Percentiles rank a stretch among this genome's conserved stretches.
These are phyloP conservation scores for Trichoderma sp. DNA, from an alignment of 2,329 filamentous ascomycete genomes.

Conservation along the genomic window DNA sequence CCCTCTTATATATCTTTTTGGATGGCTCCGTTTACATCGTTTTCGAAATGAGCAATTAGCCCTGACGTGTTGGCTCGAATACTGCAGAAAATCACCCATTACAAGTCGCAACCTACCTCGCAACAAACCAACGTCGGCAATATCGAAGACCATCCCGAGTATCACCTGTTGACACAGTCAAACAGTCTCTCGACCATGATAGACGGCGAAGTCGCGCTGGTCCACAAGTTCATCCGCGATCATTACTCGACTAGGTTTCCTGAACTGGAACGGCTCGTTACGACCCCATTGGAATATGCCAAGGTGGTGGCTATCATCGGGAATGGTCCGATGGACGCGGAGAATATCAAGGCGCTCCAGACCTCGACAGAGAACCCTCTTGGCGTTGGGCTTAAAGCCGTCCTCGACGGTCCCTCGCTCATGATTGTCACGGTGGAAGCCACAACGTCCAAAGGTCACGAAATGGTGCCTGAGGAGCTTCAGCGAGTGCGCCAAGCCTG, in stretches of 20 bases:
- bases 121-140: conserved; percentile 72
- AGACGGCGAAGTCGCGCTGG: conserved; percentile 86
- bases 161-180: conserved; percentile 83
- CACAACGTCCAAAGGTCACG: conserved; percentile 81
- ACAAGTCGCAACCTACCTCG: conserved; percentile 69
- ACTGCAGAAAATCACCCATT: conserved; percentile 77
- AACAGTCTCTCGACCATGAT: conserved; percentile 91
- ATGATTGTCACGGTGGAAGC: conserved; percentile 98
- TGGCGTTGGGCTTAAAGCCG: conserved; percentile 72
- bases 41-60: conserved; percentile 52
- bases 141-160: conserved; percentile 90
- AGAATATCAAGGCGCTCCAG: conserved; percentile 79
- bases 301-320: conserved; percentile 92
- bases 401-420: conserved; percentile 85
- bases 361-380: conserved; percentile 78
- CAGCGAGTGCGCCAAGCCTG: conserved; percentile 76
- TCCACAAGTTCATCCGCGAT: conserved; percentile 96
- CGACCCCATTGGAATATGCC: conserved; percentile 91
- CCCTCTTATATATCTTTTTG: conserved; percentile 32
- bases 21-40: conserved; percentile 64
- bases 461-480: conserved; percentile 76
- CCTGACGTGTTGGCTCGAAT: conserved; percentile 64
- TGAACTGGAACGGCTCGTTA: conserved; percentile 86
- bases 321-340: conserved; percentile 83
- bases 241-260: conserved; percentile 95